A percentile compares a stretch with the other conserved stretches of the same genome.
phyloP scores from a whole-genome alignment of 805 yeast genomes.

The Starmerella stigmatis region DNA sequence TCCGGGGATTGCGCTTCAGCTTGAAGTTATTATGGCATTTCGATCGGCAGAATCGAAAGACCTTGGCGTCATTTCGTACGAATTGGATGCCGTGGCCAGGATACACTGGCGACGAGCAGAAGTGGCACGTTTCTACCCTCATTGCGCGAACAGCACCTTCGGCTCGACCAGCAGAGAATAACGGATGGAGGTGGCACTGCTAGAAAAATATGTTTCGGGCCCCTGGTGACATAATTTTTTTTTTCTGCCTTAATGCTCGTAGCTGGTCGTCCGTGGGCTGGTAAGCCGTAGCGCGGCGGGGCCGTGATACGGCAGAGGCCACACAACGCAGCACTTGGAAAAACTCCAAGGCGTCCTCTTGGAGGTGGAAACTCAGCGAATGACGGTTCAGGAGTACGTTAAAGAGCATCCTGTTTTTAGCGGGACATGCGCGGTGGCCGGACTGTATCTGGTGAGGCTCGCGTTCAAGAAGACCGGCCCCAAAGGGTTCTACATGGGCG shows the following conservation, averaged over 20 bases:
- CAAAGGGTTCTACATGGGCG: constrained; percentile 71
- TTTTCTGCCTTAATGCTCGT: not conserved
- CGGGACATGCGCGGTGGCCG: constrained; percentile 56
- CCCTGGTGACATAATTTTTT: constrained; percentile 2
- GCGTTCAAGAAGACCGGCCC: constrained; percentile 39
- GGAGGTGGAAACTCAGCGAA: not conserved
- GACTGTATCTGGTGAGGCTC: constrained; percentile 29
- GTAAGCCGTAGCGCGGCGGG: too few relatives aligned
- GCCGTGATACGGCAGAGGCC: constrained; percentile 5
- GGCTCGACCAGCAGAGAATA: not conserved
- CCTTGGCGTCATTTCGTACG: constrained; percentile 96
- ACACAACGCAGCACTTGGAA: not conserved
- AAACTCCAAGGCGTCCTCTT: not conserved
- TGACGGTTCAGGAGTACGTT: constrained; percentile 22
- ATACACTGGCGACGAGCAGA: constrained; percentile 94
- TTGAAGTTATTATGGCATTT: constrained; percentile 96
- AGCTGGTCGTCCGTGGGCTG: too few relatives aligned
- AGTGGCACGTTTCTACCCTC: constrained; percentile 63
- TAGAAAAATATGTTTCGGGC: not conserved
- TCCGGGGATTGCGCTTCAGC: constrained; percentile 97
- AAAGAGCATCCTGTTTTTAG: constrained; percentile 63
- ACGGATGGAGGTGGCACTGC: not conserved
- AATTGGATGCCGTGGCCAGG: constrained; percentile 94
- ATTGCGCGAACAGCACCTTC: constrained; percentile 21
- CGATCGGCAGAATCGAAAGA: constrained; percentile 93